Evolutionary conservation across 306 rosid species (phyloP).

Genomic region (Lathyrus aphaca): DNA sequence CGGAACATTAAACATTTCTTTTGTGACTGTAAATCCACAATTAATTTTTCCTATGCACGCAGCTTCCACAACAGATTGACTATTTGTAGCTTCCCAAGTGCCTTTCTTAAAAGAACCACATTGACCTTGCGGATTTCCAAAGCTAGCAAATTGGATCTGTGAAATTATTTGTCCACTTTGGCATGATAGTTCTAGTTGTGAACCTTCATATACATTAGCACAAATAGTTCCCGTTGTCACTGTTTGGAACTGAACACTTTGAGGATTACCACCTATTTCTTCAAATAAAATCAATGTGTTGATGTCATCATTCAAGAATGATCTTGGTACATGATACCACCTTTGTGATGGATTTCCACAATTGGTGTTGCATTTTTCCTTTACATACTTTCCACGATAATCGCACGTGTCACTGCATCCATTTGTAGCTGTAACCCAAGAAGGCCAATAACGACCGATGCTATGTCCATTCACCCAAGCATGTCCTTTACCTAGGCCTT

Average conservation of each 20-base stretch:
- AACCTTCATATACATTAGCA: constrained; percentile 15
- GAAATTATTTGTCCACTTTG: constrained; percentile 8
- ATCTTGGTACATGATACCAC: too few species aligned
- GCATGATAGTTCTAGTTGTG: not conserved
- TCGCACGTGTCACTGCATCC: too few species aligned
- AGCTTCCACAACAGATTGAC: not conserved
- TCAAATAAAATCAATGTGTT: not conserved
- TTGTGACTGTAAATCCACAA: not conserved
- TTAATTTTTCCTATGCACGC: not conserved
- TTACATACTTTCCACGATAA: too few species aligned
- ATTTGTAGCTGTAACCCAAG: too few species aligned
- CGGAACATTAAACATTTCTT: not conserved
- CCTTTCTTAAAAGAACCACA: constrained; percentile 8
- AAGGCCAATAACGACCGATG: too few species aligned
- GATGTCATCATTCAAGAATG: too few species aligned
- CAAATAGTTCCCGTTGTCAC: not conserved
- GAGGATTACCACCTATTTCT: constrained; percentile 17
- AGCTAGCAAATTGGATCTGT: constrained; percentile 11
- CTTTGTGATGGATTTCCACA: too few species aligned
- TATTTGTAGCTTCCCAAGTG: not conserved
- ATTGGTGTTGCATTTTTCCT: too few species aligned
- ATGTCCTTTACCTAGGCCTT: too few species aligned
- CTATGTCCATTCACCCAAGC: too few species aligned
- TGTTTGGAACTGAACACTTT: not conserved
- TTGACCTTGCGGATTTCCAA: not conserved